Percentiles rank a stretch among this genome's conserved stretches.
Evolutionary conservation across 441 rosid species (phyloP).

Genomic region (Codiaeum variegatum): DNA sequence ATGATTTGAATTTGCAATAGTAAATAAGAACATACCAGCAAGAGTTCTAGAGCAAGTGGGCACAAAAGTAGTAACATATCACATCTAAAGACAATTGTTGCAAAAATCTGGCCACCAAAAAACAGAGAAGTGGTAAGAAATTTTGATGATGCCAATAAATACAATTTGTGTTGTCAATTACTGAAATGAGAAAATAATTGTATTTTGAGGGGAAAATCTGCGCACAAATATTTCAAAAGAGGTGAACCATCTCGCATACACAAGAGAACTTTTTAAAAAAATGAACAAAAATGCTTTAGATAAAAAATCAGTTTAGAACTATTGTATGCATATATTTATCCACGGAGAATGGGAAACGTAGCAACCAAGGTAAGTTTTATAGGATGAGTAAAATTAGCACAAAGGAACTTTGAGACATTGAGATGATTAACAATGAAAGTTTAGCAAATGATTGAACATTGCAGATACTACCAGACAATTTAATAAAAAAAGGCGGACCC

Average conservation of each 20-base stretch:
- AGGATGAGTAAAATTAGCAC: not conserved
- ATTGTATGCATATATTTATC: not conserved
- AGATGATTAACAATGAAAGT: not conserved
- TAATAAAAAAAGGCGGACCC: too few relatives aligned
- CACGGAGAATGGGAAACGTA: not conserved
- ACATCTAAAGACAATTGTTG: slow-evolving; percentile 74
- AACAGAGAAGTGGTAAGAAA: slow-evolving; percentile 18
- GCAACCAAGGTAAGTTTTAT: not conserved
- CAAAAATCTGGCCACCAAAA: slow-evolving; percentile 56
- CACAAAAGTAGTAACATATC: slow-evolving; percentile 73
- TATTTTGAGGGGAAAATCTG: not conserved
- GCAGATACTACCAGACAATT: slow-evolving; percentile 66
- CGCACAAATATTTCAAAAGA: not conserved
- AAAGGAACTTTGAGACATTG: not conserved
- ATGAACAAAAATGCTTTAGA: not conserved
- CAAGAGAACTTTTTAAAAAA: not conserved
- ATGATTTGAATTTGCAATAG: not conserved
- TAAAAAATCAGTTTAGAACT: not conserved
- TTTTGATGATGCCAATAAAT: slow-evolving; percentile 17
- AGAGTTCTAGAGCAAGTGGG: slow-evolving; percentile 71
- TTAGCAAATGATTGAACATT: slow-evolving; percentile 2
- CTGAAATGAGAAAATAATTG: not conserved
- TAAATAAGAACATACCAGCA: slow-evolving; percentile 58
- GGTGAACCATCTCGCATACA: not conserved
- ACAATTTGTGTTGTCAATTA: not conserved